Base-by-base conservation (phyloP, 2,329 filamentous ascomycete genomes). In the Colletotrichum lupini region DNA sequence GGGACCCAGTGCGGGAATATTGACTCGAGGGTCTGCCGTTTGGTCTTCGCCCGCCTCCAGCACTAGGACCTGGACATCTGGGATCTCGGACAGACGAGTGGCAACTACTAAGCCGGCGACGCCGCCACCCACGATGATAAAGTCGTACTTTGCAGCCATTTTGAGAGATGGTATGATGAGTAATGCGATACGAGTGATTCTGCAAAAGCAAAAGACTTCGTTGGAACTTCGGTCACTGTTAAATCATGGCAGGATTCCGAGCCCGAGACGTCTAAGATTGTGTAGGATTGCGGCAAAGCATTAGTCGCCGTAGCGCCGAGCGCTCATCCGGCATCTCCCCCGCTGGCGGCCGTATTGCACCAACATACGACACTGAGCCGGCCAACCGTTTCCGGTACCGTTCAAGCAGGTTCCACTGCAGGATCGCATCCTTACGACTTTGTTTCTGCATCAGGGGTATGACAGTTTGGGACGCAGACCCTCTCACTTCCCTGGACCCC, bases 11-110 rank as follows among this genome's bases (percentile, higher is more conserved):
- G 75, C 77, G 8, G 79, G 80, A 28, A 76, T 75, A 19, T 75
- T 72, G 52, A 79, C 74, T 1, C 76, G 73, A 3, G 79, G 77
- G 49, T 81, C 79, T 1, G 72, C 76, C 1, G 68, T 75, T 11
- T 74, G 74, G 67, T 81, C 79, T 12, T 76, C 67, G 19, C 79
- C 80, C 5, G 80, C 77, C 61, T 82, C 80, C 22, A 81, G 59
- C 9, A 81, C 76, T 4, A 81, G 49, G 3, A 82, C 77, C 7
- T 66, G 30, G 28, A 75, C 24, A 2, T 58, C 58, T 3, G 75
- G 60, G 26, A 78, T 69, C 42, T 79, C 77, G 4, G 74, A 74
- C n/a, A 75, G 46, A 5, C 72, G 72, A 26, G 72, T 32, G 4
- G 74, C 74, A 14, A 74, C 52, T 16, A 75, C 74, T 26, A 74